Base-by-base conservation (phyloP, 495 filamentous ascomycete genomes). In the Xanthoparmelia taractica region DNA sequence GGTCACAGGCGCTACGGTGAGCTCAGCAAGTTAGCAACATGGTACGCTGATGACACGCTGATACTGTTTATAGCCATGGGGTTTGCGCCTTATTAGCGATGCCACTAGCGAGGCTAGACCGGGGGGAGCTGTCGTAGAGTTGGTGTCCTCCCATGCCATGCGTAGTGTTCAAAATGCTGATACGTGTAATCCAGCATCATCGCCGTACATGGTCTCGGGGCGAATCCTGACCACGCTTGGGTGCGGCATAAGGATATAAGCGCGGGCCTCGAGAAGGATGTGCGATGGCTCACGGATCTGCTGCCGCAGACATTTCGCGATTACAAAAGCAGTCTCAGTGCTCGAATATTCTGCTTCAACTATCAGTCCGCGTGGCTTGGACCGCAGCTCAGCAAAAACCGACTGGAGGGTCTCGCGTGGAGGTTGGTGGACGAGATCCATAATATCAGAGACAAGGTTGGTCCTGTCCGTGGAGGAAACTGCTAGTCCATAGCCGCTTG, bases 261-360 rank as follows among this genome's bases (percentile, higher is more conserved):
- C 12, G 27, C 25, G 48, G 48, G 48, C 3, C 25, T 18, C 13
- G 12, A 52, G 25, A 31, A 52, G 8, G 48, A 52, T 31, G 48
- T 52, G 13, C 48, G 48, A 52, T 52, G 48, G 48, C 48, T 52
- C 48, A 52, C 48, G 48, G 48, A 52, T 52, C 48, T 52, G 48
- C 48, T 52, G 13, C 48, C 48, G 48, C 25, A 52, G 48, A 52
- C 48, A 18, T 31, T 52, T 31, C 48, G 27, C 15, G 27, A 52
- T 31, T 31, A 31, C 8, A 1, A 31, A 8, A 10, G 25, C 15
- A 52, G 48, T 31, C 29, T 52, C 6, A 31, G 27, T 52, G 48
- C 48, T 52, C 48, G 48, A 10, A 18, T 52, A 25, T 52, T 52
- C 27, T 52, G 48, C 31, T 52, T 52, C 27, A 52, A 52, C 18